These are phyloP conservation scores for Eucalyptus grandis DNA, from an alignment of 345 rosid species.

Conservation along the genomic window DNA sequence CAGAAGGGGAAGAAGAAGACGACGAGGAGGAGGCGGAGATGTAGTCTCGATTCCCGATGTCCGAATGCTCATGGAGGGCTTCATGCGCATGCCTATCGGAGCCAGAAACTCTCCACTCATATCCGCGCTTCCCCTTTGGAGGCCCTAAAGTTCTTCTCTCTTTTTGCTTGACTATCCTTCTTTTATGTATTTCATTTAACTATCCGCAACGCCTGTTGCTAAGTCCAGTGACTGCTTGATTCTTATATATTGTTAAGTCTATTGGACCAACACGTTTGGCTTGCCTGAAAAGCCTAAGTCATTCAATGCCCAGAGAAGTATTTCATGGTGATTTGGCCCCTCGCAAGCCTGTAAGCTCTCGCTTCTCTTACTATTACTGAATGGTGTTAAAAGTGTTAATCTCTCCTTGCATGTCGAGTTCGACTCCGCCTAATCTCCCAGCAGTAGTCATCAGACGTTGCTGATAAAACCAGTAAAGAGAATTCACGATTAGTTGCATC, in stretches of 20 bases:
- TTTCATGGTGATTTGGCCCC: background rate
- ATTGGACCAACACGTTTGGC: too few species aligned
- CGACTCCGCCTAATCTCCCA: background rate
- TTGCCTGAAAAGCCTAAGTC: background rate
- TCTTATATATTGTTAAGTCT: too few species aligned
- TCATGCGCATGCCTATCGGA: too few species aligned
- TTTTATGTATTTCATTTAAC: too few species aligned
- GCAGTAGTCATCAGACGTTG: background rate
- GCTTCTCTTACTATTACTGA: background rate
- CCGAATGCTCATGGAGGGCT: too few species aligned
- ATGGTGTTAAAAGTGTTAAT: background rate
- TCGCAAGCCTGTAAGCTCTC: background rate
- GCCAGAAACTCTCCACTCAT: too few species aligned
- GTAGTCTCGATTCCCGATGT: rapidly evolving
- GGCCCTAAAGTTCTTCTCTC: too few species aligned
- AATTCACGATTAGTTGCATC: background rate
- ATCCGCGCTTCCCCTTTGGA: too few species aligned
- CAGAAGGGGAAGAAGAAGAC: slow-evolving; percentile 1
- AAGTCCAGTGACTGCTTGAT: too few species aligned
- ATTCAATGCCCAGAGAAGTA: background rate
- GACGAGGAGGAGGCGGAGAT: too few species aligned
- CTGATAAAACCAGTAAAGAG: background rate
- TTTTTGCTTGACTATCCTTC: too few species aligned
- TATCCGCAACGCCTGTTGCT: too few species aligned
- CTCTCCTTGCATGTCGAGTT: background rate